Evolutionary conservation across 2,329 filamentous ascomycete species (phyloP), one percentile per base, ranked within the genome.

Genomic region (Sphaceloma murrayae): DNA sequence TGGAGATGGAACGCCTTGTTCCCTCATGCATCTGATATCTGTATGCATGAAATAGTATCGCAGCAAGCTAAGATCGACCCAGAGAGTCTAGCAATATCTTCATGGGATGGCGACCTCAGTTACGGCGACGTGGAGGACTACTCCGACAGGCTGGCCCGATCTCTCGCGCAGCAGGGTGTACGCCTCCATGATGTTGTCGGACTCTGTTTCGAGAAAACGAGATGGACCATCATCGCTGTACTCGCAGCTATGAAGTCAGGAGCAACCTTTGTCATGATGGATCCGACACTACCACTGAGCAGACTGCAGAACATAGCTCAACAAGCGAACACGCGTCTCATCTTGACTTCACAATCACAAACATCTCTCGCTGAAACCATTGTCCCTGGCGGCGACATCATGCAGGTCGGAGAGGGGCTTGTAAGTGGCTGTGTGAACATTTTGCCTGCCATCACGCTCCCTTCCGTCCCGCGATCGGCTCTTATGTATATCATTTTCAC

Each of bases 221-320:
- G 43, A 45, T 58, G 53, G 53, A 53, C 48, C 26, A 49, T 50
- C 29, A 50, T 58, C 36, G 55, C 49, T 11, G 53, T 56, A 34
- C 47, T 54, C 33, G 56, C 48, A 22, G 45, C 49, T 13, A 54
- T 60, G 48, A 61, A 61, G 48, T 54, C 54, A 13, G 58, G 58
- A 21, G 54, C 49, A 11, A 51, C 55, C 10, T 53, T 53, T 16
- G 53, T 57, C 1, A 44, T 52, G 14, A 51, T 59, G 43, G 57
- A 60, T 31, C 46, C 52, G 11, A 52, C 49, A 4, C 48, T 52
- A 16, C 56, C 56, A 27, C 27, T 26, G 43, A 18, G 17, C 26
- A 36, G 32, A 33, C 18, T 22, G 32, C 31, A 24, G 6, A 17
- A 24, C 10, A 18, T 38, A 17, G 34, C 13, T 2, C 19, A 50